Percentiles rank a stretch among this genome's conserved stretches.
Conservation (phyloP, 2,329 filamentous ascomycete species). For the Spiromastix sp. region DNA sequence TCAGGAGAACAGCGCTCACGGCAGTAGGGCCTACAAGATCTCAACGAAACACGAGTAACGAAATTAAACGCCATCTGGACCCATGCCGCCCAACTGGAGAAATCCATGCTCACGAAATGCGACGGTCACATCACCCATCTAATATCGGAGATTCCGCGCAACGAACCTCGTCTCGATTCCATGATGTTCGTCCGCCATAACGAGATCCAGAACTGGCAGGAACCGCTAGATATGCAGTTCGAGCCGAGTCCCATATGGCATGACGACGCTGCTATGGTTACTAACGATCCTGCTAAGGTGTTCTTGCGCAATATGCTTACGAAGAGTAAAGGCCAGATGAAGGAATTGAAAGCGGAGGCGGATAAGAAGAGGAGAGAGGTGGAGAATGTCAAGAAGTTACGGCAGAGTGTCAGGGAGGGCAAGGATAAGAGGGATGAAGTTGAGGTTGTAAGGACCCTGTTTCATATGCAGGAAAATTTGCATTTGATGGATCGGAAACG, state of each 20-base stretch:
- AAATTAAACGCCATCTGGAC: constrained; percentile 83
- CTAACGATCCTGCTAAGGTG: constrained; percentile 77
- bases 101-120: constrained; percentile 64
- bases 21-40: constrained; percentile 63
- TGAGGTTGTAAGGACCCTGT: constrained; percentile 70
- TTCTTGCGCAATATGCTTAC: constrained; percentile 84
- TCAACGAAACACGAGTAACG: constrained; percentile 77
- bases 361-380: constrained; percentile 82
- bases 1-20: not conserved
- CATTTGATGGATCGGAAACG: constrained; percentile 77
- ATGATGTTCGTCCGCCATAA: constrained; percentile 99
- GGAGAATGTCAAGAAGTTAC: constrained; percentile 61
- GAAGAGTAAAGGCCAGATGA: constrained; percentile 78
- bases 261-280: constrained; percentile 77
- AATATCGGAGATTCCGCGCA: constrained; percentile 71
- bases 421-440: constrained; percentile 85
- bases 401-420: constrained; percentile 68
- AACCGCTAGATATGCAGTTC: constrained; percentile 75
- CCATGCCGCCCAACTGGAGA: constrained; percentile 68
- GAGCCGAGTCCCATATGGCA: constrained; percentile 97
- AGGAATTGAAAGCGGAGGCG: constrained; percentile 68
- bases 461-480: constrained; percentile 71
- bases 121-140: constrained; percentile 62
- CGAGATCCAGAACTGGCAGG: constrained; percentile 65
- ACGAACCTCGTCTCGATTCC: constrained; percentile 80